Conservation (phyloP, 192 early-diverging fungal genomes). For the Umbelopsis sp. region DNA sequence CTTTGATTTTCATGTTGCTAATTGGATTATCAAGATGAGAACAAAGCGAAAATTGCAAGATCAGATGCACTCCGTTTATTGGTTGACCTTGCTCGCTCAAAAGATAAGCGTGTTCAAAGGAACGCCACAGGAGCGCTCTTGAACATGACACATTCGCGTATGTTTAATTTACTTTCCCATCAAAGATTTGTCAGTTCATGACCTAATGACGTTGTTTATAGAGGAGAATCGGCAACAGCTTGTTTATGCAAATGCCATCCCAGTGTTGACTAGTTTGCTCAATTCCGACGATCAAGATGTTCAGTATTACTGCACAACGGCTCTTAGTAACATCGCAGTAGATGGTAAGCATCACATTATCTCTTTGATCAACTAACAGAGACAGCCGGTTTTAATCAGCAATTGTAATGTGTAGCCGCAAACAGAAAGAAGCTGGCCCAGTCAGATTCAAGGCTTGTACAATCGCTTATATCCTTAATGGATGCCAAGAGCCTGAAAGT, state of each 20-base stretch:
- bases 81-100: slow-evolving; percentile 73
- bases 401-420: slow-evolving; percentile 33
- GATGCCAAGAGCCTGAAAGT: slow-evolving; percentile 80
- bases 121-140: slow-evolving; percentile 90
- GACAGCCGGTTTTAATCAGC: background rate
- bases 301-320: slow-evolving; percentile 90
- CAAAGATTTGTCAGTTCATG: slow-evolving; percentile 1
- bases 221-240: slow-evolving; percentile 81
- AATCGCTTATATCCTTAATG: slow-evolving; percentile 76
- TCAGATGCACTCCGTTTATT: slow-evolving; percentile 78
- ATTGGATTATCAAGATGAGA: slow-evolving; percentile 47
- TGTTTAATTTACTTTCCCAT: background rate
- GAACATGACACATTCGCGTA: slow-evolving; percentile 88
- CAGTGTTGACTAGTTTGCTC: slow-evolving; percentile 78
- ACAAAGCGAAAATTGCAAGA: slow-evolving; percentile 87
- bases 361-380: background rate
- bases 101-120: slow-evolving; percentile 83
- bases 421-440: slow-evolving; percentile 69
- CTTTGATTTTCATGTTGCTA: slow-evolving; percentile 3
- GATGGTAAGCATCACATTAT: slow-evolving; percentile 51
- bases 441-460: slow-evolving; percentile 74
- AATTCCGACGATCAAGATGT: slow-evolving; percentile 80
- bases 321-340: slow-evolving; percentile 88
- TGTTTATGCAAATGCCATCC: slow-evolving; percentile 81
- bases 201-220: background rate